Evolutionary conservation across 176 grass and related monocot species (phyloP), one percentile per base, ranked within the genome.

Genomic region (Zea luxurians): DNA sequence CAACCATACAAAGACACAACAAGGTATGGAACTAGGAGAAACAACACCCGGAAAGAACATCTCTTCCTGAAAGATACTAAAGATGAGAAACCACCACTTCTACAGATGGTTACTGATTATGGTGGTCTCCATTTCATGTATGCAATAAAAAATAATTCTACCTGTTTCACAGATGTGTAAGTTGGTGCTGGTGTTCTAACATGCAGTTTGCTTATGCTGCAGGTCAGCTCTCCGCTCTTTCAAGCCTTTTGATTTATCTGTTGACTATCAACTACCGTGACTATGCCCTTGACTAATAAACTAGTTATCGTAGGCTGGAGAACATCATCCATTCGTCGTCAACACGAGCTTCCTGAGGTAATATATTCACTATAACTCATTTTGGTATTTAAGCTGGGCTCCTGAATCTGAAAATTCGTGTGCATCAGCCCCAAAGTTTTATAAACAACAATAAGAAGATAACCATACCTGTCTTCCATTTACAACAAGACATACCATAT

Each of bases 301-400:
- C 83, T 86, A 99, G 96, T 84, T 61, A 54, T 95, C 54, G 96
- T 99, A 89, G 96, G 96, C 77, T 84, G 92, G 77, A 92, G 79
- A 59, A 91, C 96, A 85, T 95, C 96, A 69, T 99, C 96, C 41
- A 99, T 95, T 60, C 91, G 85, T 46, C 75, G 9, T 74, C 89
- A 86, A 70, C 40, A 91, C 70, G 96, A 92, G 75, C 89, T 99
- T 82, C 96, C 96, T 13, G 90, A 99, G 90, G 96, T 92, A 87
- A 77, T 83, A 5, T 61, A 78, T 77, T 76, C 47, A 48, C 37
- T 77, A 48, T 73, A 36, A 10, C 7, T 64, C 18, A 52, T 50
- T 60, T 66, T 3, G 13, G 20, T 43, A 62, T 69, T 63, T 27
- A 63, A 81, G 54, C 74, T 74, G 7, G 10, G 34, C 63, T 88